Base-by-base conservation (phyloP, 345 rosid genomes). In the Aquilaria malaccensis region DNA sequence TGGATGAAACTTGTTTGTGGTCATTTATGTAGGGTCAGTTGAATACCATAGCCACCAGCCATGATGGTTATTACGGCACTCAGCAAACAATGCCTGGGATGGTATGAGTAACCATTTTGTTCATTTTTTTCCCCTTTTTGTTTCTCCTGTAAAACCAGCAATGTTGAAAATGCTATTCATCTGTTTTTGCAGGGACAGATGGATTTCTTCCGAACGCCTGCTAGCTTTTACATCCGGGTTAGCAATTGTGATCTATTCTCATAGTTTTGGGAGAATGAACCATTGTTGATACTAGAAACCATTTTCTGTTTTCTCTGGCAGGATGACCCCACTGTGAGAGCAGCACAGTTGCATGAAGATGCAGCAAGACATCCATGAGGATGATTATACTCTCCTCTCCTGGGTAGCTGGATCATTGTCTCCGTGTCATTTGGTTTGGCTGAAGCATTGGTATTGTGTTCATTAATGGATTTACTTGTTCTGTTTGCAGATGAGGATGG, bases 311-410 rank as follows among this genome's bases (percentile, higher is more conserved):
- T 55, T n/a, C 9, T 62, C 5, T 58, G 43, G 70, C 84, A 81
- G 95, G 97, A 89, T 56, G 91, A 89, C 66, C 76, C 89, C 37
- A 89, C 79, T 56, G 89, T 86, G 67, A 80, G 97, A 80, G 66
- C 86, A 1, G 67, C 91, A 1, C 85, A 75, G 75, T 67, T 86
- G 69, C 97, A 85, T 56, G 91, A 89, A 45, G 87, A 87, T 66
- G 77, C 86, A 22, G 76, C 95, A 33, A 83, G 97, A 72, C 94
- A 89, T 66, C 70, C 77, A 3, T 89, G 68, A 85, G 70, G 77
- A 2, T 89, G 68, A 85, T 45, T 47, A 52, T 30, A 32, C 14
- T 15, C 30, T 31, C 33, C 56, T 48, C 52, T 29, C 14, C 22
- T 2, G n/a, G 32, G 33, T 54, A 65, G 70, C 68, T 45, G 14